These are phyloP conservation scores for Herpetomonas samuelpessoai DNA, from an alignment of 208 protist genomes.

Conservation along the genomic window DNA sequence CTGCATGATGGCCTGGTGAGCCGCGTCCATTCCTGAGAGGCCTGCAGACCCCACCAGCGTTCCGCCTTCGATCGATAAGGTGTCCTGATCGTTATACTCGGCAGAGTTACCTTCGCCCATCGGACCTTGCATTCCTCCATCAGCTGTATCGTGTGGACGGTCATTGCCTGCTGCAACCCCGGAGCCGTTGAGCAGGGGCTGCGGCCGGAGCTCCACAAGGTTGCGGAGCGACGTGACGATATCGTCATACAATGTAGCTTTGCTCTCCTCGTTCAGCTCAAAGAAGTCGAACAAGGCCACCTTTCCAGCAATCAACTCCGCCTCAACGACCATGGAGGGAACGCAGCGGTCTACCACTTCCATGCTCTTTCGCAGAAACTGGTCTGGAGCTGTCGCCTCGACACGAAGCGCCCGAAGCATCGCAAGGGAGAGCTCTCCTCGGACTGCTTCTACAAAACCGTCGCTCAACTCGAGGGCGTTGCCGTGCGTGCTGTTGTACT, in stretches of 20 bases:
- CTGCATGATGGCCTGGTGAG: conserved; percentile 42
- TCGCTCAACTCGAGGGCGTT: conserved; percentile 47
- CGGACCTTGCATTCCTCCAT: neutral
- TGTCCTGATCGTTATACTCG: neutral
- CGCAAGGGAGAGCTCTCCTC: conserved; percentile 29
- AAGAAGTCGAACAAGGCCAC: conserved; percentile 63
- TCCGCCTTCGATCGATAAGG: too few relatives aligned
- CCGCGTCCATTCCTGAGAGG: conserved; percentile 15
- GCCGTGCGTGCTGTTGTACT: conserved; percentile 64
- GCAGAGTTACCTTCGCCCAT: conserved; percentile 4
- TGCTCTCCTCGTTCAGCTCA: conserved; percentile 42
- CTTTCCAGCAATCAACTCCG: conserved; percentile 71
- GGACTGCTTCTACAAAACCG: conserved; percentile 21
- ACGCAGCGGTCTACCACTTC: conserved; percentile 65
- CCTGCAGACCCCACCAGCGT: neutral
- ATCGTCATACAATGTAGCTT: conserved; percentile 65
- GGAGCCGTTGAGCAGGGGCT: neutral
- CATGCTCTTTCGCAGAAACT: conserved; percentile 61
- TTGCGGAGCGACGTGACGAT: conserved; percentile 68
- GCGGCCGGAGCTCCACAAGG: conserved; percentile 76
- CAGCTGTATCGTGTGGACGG: too few relatives aligned
- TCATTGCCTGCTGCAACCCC: neutral
- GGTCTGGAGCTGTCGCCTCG: conserved; percentile 42
- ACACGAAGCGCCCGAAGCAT: conserved; percentile 66
- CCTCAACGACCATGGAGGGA: conserved; percentile 61